A percentile compares a stretch with the other conserved stretches of the same genome.
Conservation (phyloP, 139 green algal species). For the Chlorella sorokiniana region DNA sequence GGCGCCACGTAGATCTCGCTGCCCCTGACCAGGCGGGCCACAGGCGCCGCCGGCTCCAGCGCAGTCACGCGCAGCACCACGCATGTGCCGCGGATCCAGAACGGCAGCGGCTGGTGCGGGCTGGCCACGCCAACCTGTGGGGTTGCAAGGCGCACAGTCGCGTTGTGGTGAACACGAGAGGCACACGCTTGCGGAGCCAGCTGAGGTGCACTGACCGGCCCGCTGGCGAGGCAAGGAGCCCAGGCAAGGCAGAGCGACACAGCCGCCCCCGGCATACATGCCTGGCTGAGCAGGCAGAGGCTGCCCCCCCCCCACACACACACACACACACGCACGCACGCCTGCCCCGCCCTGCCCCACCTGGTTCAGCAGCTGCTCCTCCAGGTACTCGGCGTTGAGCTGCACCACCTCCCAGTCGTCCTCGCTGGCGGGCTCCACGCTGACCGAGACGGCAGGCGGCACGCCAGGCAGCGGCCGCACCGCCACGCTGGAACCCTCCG, state of each 20-base stretch:
- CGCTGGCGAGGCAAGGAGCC: neutral
- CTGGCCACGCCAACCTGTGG: conserved; percentile 73
- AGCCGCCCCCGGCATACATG: no score
- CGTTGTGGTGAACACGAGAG: neutral
- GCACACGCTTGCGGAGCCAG: neutral
- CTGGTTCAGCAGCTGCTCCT: conserved; percentile 78
- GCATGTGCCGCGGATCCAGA: conserved; percentile 63
- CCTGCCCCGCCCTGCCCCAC: conserved; percentile 21
- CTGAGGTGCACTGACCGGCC: neutral
- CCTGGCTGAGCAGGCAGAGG: no score
- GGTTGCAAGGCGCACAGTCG: neutral
- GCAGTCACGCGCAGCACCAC: conserved; percentile 48
- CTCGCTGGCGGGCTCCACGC: conserved; percentile 59
- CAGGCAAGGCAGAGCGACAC: neutral
- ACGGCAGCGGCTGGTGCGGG: conserved; percentile 63
- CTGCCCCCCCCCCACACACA: neutral
- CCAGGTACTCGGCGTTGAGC: conserved; percentile 75
- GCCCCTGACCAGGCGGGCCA: conserved; percentile 65
- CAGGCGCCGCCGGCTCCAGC: conserved; percentile 19
- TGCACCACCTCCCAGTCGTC: conserved; percentile 92
- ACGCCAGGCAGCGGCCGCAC: conserved; percentile 45
- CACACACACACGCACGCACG: neutral
- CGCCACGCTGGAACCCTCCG: conserved; percentile 35
- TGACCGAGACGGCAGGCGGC: conserved; percentile 51
- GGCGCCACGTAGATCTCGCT: conserved; percentile 80